These are phyloP conservation scores for Mycena albidolilacea DNA, from an alignment of 768 basidiomycete species.

Conservation along the genomic window DNA sequence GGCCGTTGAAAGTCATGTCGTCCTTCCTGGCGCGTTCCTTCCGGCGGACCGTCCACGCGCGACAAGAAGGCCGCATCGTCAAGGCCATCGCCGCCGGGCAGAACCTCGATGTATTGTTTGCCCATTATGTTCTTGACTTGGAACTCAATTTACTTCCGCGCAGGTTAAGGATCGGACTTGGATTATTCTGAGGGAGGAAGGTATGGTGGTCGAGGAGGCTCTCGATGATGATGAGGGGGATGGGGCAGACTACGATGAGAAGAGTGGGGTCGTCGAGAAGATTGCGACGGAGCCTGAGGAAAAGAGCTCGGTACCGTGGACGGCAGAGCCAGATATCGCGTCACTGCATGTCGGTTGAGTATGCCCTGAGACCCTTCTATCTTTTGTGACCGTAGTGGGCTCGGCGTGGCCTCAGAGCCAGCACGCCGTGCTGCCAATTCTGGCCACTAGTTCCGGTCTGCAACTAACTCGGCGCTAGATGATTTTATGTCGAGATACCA, in stretches of 20 bases:
- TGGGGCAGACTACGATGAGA: slow-evolving; percentile 60
- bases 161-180: slow-evolving; percentile 77
- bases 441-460: too few relatives aligned
- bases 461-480: too few relatives aligned
- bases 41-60: slow-evolving; percentile 78
- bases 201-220: slow-evolving; percentile 78
- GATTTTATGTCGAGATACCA: too few relatives aligned
- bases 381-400: too few relatives aligned
- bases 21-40: slow-evolving; percentile 87
- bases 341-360: slow-evolving; percentile 24
- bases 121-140: slow-evolving; percentile 8
- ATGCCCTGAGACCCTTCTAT: background rate
- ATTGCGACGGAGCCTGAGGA: slow-evolving; percentile 40
- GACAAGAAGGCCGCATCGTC: slow-evolving; percentile 81
- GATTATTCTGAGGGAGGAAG: slow-evolving; percentile 71
- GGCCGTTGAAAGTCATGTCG: slow-evolving; percentile 81
- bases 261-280: slow-evolving; percentile 58
- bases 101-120: slow-evolving; percentile 72
- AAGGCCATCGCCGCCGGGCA: slow-evolving; percentile 86
- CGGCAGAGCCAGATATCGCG: slow-evolving; percentile 19
- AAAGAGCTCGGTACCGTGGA: slow-evolving; percentile 26
- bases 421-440: too few relatives aligned
- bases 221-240: slow-evolving; percentile 56
- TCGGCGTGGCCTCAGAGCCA: too few relatives aligned
- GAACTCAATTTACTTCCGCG: slow-evolving; percentile 1